These are phyloP conservation scores for Medicago arabica DNA, from an alignment of 306 rosid genomes.

Conservation along the genomic window DNA sequence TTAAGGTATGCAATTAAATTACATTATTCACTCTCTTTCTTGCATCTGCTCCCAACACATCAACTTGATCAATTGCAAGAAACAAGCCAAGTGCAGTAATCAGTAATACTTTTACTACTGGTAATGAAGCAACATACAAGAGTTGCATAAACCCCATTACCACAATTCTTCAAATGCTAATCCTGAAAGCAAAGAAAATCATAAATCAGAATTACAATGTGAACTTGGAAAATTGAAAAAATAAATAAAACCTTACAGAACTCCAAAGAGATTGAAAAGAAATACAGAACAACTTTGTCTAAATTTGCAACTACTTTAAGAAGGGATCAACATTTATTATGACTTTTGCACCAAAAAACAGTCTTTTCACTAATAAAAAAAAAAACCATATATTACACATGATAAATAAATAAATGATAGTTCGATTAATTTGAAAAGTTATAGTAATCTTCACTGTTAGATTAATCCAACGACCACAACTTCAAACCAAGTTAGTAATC, in stretches of 20 bases:
- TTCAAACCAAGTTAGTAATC: neutral
- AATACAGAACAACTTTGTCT: neutral
- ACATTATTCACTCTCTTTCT: constrained; percentile 57
- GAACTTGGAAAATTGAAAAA: neutral
- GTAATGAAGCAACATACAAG: constrained; percentile 53
- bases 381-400: neutral
- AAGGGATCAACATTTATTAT: neutral
- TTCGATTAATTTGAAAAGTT: neutral
- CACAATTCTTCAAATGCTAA: constrained; percentile 33
- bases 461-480: neutral
- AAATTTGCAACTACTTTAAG: neutral
- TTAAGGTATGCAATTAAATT: neutral
- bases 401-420: neutral
- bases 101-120: constrained; percentile 54
- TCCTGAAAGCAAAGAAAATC: constrained; percentile 22
- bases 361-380: neutral
- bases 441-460: neutral
- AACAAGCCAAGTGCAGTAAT: constrained; percentile 54
- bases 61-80: constrained; percentile 52
- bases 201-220: neutral
- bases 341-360: constrained; percentile 14
- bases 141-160: constrained; percentile 55
- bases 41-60: constrained; percentile 54
- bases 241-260: neutral
- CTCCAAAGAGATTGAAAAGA: neutral